These are phyloP conservation scores for Trypanosoma grayi DNA, from an alignment of 208 protist species.

Conservation along the genomic window DNA sequence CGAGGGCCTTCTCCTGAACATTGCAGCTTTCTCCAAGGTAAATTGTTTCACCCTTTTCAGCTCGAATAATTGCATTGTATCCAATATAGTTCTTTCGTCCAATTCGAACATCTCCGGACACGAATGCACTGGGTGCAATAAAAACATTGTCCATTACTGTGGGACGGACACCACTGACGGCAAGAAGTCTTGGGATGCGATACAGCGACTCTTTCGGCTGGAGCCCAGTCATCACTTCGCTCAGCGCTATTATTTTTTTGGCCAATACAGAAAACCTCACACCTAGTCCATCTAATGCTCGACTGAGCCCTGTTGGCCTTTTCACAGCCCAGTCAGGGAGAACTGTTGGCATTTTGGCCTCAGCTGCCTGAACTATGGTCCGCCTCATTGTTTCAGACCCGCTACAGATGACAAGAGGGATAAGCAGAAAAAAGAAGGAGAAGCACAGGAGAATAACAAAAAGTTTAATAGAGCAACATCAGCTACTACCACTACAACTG, in stretches of 20 bases:
- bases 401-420: background rate
- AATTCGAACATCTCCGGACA: slow-evolving; percentile 83
- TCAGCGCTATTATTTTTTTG: slow-evolving; percentile 46
- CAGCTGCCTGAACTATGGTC: slow-evolving; percentile 9
- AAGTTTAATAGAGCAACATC: slow-evolving; percentile 9
- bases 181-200: slow-evolving; percentile 72
- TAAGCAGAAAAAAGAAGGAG: slow-evolving; percentile 17
- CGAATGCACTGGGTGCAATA: slow-evolving; percentile 81
- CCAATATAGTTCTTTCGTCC: slow-evolving; percentile 90
- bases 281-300: slow-evolving; percentile 35
- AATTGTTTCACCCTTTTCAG: slow-evolving; percentile 76
- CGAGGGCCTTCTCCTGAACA: slow-evolving; percentile 87
- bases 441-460: slow-evolving; percentile 4
- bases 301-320: slow-evolving; percentile 20
- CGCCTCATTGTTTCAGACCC: slow-evolving; percentile 17
- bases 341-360: slow-evolving; percentile 35
- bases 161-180: slow-evolving; percentile 66
- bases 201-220: slow-evolving; percentile 81
- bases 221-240: slow-evolving; percentile 67
- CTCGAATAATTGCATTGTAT: slow-evolving; percentile 86
- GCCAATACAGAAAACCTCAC: slow-evolving; percentile 39
- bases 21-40: slow-evolving; percentile 88
- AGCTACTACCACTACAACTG: too few relatives aligned
- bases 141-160: slow-evolving; percentile 89
- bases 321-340: slow-evolving; percentile 72